phyloP scores from a whole-genome alignment of 257 asterid species.

The Solanum peruvianum region DNA sequence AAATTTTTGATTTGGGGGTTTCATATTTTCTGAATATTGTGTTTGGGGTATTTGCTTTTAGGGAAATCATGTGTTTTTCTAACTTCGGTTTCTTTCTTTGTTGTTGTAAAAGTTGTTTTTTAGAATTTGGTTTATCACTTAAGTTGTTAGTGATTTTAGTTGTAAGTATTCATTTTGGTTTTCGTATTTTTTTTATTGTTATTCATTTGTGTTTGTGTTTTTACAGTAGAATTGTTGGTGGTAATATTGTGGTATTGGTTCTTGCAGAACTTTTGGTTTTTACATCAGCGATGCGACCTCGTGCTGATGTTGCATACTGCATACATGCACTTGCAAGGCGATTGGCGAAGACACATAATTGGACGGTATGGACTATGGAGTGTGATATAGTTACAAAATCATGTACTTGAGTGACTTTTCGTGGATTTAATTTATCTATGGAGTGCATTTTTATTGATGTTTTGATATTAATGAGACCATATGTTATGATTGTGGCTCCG shows the following conservation, averaged over 20 bases:
- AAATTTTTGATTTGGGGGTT: slow-evolving; percentile 18
- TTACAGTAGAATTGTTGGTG: slow-evolving; percentile 12
- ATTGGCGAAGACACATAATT: slow-evolving; percentile 84
- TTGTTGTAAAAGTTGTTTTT: not conserved
- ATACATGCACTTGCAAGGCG: slow-evolving; percentile 81
- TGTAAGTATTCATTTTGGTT: not conserved
- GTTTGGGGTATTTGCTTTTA: not conserved
- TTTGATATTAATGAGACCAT: not conserved
- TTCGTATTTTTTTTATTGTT: not conserved
- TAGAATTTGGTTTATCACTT: not conserved
- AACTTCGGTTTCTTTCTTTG: not conserved
- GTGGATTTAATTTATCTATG: too few species aligned
- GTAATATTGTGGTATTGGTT: slow-evolving; percentile 21
- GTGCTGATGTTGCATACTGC: slow-evolving; percentile 96
- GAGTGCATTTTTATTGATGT: not conserved
- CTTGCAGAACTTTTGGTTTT: slow-evolving; percentile 80
- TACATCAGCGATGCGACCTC: slow-evolving; percentile 67
- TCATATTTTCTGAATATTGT: not conserved
- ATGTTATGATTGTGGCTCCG: not conserved
- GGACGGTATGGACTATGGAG: slow-evolving; percentile 88
- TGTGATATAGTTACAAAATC: not conserved
- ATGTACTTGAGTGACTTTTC: not conserved
- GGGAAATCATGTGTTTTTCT: not conserved
- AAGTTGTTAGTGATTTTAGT: not conserved
- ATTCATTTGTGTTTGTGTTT: not conserved